phyloP scores from a whole-genome alignment of 495 filamentous ascomycete species.

The Jackrogersella minutella region DNA sequence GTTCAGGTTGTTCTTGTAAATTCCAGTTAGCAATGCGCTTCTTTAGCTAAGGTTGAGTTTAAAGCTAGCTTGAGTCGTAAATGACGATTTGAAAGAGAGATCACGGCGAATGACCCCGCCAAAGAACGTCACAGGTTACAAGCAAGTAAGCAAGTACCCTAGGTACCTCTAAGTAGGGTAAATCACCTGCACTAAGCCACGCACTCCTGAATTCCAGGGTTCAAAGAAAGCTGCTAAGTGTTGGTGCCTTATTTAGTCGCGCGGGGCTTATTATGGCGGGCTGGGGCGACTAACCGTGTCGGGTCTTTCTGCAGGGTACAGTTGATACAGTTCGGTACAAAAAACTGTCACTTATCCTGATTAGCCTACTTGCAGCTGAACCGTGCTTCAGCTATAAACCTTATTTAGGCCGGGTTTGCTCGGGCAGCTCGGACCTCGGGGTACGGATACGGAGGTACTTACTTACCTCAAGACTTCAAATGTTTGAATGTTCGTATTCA shows the following conservation, averaged over 20 bases:
- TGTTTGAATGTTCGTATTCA: background rate
- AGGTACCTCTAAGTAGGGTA: too few species aligned
- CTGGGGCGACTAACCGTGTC: conserved; percentile 9
- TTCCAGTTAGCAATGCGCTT: conserved; percentile 13
- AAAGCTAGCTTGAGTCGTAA: conserved; percentile 28
- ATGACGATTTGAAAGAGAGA: conserved; percentile 35
- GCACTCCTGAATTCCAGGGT: background rate
- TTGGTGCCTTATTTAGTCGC: conserved; percentile 39
- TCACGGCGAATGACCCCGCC: conserved; percentile 38
- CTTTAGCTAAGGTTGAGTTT: conserved; percentile 13
- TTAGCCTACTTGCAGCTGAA: conserved; percentile 17
- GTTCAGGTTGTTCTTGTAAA: too few species aligned
- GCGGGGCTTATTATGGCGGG: too few species aligned
- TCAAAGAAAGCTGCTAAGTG: conserved; percentile 7
- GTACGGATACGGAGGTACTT: background rate
- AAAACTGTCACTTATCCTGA: conserved; percentile 4
- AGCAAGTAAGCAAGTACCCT: too few species aligned
- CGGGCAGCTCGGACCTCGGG: background rate
- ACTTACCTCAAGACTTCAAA: background rate
- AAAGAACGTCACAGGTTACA: conserved; percentile 40
- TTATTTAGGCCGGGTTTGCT: background rate
- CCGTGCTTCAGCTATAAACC: conserved; percentile 24
- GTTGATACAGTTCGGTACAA: conserved; percentile 1
- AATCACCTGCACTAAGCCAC: conserved; percentile 25
- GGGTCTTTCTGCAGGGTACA: conserved; percentile 15